These are phyloP conservation scores for Epichloe aotearoae DNA, from an alignment of 2,329 filamentous ascomycete species.

Conservation along the genomic window DNA sequence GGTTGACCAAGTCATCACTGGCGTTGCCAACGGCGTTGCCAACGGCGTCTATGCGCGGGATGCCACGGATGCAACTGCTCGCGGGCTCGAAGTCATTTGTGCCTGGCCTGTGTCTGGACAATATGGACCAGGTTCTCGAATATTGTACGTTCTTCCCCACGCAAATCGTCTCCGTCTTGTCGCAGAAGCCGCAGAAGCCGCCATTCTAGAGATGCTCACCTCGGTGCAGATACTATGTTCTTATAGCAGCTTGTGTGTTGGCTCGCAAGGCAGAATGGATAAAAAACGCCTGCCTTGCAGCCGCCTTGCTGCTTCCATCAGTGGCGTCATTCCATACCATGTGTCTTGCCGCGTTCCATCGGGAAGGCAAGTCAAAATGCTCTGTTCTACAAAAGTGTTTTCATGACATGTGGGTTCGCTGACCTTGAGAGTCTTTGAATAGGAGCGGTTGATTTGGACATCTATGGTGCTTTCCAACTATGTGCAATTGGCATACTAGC, in stretches of 20 bases:
- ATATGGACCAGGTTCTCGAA: conserved; percentile 40
- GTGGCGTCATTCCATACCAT: conserved; percentile 52
- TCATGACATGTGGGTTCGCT: neutral
- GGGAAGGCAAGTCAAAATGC: conserved; percentile 34
- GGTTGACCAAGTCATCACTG: neutral
- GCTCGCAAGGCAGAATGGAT: conserved; percentile 50
- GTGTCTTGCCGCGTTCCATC: conserved; percentile 44
- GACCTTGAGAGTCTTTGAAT: neutral
- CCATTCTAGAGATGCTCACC: neutral
- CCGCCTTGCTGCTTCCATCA: conserved; percentile 47
- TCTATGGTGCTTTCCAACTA: conserved; percentile 55
- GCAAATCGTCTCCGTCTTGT: neutral
- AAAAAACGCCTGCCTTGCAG: conserved; percentile 49
- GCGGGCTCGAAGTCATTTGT: conserved; percentile 32
- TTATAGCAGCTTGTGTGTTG: conserved; percentile 49
- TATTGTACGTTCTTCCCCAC: conserved; percentile 27
- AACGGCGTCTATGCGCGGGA: neutral
- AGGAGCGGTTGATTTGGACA: conserved; percentile 55
- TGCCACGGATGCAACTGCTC: neutral
- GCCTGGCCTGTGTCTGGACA: conserved; percentile 44
- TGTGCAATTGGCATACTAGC: conserved; percentile 53
- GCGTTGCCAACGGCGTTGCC: neutral
- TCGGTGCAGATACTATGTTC: conserved; percentile 42
- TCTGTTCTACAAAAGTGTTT: neutral
- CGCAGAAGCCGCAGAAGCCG: no score